Percentiles rank a stretch among this genome's conserved stretches.
phyloP scores from a whole-genome alignment of 2,329 filamentous ascomycete genomes.

The Venturiaceae sp. region DNA sequence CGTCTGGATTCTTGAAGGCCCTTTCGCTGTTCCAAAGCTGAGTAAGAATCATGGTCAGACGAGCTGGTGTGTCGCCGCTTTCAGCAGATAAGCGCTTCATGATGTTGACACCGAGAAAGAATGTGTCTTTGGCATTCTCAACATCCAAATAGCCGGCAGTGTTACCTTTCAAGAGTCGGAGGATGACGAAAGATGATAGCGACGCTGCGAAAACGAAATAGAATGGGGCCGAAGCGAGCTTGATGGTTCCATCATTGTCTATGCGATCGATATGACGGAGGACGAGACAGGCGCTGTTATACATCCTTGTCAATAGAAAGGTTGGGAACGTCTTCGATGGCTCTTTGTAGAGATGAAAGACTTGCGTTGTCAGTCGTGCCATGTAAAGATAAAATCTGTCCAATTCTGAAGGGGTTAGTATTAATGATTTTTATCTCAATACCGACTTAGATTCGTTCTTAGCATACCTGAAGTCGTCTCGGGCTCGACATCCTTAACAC shows the following conservation, averaged over 20 bases:
- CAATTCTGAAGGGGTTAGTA: constrained; percentile 16
- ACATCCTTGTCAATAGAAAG: constrained; percentile 8
- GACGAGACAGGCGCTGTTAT: constrained; percentile 6
- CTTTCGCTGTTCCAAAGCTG: constrained; percentile 31
- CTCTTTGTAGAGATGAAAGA: constrained; percentile 26
- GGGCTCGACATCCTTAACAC: constrained; percentile 25
- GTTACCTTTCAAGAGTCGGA: constrained; percentile 29
- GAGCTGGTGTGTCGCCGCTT: constrained; percentile 24
- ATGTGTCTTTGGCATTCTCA: constrained; percentile 21
- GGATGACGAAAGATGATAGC: constrained; percentile 13
- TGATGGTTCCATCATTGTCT: constrained; percentile 2
- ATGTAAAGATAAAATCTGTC: constrained; percentile 20
- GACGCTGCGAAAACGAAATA: constrained; percentile 5
- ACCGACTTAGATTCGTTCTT: not conserved
- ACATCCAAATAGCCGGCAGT: constrained; percentile 21
- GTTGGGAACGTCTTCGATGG: constrained; percentile 13
- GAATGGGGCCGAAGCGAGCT: constrained; percentile 4
- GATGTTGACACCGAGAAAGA: constrained; percentile 28
- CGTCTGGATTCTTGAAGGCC: constrained; percentile 29
- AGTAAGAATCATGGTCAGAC: constrained; percentile 23
- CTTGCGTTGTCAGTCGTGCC: constrained; percentile 24
- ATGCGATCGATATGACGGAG: constrained; percentile 8
- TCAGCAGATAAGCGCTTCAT: constrained; percentile 27
- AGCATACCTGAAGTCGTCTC: constrained; percentile 21
- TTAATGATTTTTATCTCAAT: not conserved